Evolutionary conservation across 2,329 filamentous ascomycete genomes (phyloP), one percentile per base, ranked within the genome.

Genomic region (Pleoardoris graminearum): DNA sequence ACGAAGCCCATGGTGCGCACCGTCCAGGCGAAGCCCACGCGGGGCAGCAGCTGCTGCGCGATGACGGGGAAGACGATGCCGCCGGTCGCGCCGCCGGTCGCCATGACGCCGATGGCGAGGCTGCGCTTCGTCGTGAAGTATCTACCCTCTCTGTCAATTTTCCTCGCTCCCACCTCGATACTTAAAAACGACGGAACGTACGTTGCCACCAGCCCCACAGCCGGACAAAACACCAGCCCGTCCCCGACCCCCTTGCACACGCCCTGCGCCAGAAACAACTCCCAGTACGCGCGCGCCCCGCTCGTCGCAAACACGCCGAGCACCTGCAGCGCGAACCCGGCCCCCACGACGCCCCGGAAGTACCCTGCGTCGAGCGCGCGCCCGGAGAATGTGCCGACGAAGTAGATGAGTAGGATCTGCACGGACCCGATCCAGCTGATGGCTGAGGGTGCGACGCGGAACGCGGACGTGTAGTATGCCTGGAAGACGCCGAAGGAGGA

Each of bases 61-160:
- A 79, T 67, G 45, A 80, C 75, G 0, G 78, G 77, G 53, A 78
- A 79, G 50, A 80, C 69, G 27, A 79, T 67, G 12, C 77, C 77
- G 14, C 59, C 57, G 22, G 47, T 36, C 7, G 36, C 36, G 16
- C 81, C 82, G 1, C 85, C 86, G 0, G 79, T 79, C 0, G 83
- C 81, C 1, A 76, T 76, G 8, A 84, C 73, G 0, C 82, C 82
- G 21, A 87, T 77, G 1, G 84, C 85, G 5, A 86, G 70, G 0
- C 32, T 37, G 22, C 78, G 77, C 16, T 79, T 79, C 19, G 71
- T 79, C 16, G 74, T 75, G 57, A 87, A 88, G 48, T 85, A 85
- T 0, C 43, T 46, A 7, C 17, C 3, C 5, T 1, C 4, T 27
- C n/a, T n/a, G 12, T 41, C 14, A 41, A 22, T 22, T 7, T 22